A percentile compares a stretch with the other conserved stretches of the same genome.
These are phyloP conservation scores for Rhododendron mucronatum DNA, from an alignment of 148 eudicot species.

Conservation along the genomic window DNA sequence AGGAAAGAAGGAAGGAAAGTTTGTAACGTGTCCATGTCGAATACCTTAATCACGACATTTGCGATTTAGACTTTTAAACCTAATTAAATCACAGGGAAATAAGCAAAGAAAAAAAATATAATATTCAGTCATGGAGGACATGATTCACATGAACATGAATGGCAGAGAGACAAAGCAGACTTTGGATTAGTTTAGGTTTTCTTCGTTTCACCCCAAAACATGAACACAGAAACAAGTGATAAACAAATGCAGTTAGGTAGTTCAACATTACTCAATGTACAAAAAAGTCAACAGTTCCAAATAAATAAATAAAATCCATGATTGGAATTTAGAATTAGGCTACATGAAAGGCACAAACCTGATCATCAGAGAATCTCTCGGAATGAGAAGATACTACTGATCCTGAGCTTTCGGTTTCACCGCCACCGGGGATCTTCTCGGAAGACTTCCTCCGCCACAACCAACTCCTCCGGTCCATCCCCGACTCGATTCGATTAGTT, in stretches of 20 bases:
- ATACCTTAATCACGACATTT: background rate
- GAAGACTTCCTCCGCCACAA: conserved; percentile 83
- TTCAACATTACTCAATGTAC: background rate
- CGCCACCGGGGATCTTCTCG: conserved; percentile 51
- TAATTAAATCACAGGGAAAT: background rate
- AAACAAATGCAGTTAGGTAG: background rate
- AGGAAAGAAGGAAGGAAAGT: background rate
- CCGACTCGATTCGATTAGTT: background rate
- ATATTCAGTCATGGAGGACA: background rate
- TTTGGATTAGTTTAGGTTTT: background rate
- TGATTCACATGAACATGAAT: background rate
- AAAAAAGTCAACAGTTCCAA: background rate
- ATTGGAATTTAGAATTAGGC: background rate
- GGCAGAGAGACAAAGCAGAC: background rate
- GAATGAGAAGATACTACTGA: conserved; percentile 54
- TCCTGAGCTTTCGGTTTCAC: conserved; percentile 77
- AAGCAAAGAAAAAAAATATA: background rate
- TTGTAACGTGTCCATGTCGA: background rate
- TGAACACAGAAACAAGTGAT: background rate
- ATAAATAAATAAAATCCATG: background rate
- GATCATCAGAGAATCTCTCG: conserved; percentile 82
- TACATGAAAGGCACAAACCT: conserved; percentile 36
- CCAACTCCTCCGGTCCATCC: conserved; percentile 90
- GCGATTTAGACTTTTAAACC: background rate
- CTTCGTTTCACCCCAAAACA: background rate